phyloP scores from a whole-genome alignment of 1,139 yeast species.

The Casaregolazyma lundiana region DNA sequence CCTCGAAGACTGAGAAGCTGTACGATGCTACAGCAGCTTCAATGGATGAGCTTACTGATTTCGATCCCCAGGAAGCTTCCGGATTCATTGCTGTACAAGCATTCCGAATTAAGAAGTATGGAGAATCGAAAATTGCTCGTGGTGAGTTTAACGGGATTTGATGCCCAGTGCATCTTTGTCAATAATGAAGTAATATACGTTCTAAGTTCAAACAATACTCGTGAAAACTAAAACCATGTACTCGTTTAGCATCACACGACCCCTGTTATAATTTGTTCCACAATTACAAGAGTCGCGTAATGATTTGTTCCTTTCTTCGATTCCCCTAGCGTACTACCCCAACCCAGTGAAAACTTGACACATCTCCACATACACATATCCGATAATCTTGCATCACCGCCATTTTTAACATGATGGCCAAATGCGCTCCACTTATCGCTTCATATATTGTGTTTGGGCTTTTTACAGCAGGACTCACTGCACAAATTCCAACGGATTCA shows the following conservation, averaged over 20 bases:
- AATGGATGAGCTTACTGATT: constrained; percentile 98
- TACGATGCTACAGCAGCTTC: constrained; percentile 98
- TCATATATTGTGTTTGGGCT: neutral
- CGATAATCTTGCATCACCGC: neutral
- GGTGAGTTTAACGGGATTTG: constrained; percentile 32
- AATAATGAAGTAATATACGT: too few species aligned
- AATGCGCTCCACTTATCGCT: neutral
- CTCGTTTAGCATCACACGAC: too few species aligned
- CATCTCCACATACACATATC: constrained; percentile 1
- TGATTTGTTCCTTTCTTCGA: too few species aligned
- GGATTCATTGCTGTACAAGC: constrained; percentile 98
- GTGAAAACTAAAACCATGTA: too few species aligned
- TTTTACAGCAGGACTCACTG: neutral
- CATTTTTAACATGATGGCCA: neutral
- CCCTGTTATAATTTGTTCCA: too few species aligned
- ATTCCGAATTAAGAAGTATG: constrained; percentile 95
- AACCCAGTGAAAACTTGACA: neutral
- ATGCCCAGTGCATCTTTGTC: too few species aligned
- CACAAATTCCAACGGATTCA: constrained; percentile 22
- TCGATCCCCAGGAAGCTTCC: constrained; percentile 93
- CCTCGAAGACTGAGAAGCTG: constrained; percentile 88
- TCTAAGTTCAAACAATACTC: too few species aligned
- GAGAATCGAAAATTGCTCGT: constrained; percentile 85
- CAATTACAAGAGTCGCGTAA: too few species aligned
- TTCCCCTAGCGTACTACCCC: too few species aligned